Conservation (phyloP, 768 basidiomycete species). For the Auricularia heimuer region DNA sequence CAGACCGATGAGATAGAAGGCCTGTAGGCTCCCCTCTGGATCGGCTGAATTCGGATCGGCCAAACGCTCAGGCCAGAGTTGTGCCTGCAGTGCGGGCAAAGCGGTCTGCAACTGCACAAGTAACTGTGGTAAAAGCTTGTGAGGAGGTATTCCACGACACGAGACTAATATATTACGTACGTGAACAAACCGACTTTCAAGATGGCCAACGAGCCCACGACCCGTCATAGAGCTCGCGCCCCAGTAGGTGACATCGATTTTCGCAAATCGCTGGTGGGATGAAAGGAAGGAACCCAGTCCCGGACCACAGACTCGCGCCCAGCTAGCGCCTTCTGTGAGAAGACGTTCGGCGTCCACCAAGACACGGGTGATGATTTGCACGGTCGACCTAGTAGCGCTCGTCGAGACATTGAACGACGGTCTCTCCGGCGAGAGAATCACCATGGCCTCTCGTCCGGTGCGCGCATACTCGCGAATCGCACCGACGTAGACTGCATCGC, state of each 20-base stretch:
- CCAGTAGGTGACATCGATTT: slow-evolving; percentile 15
- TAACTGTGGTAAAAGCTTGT: slow-evolving; percentile 7
- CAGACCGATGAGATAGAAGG: slow-evolving; percentile 17
- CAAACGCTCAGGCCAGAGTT: slow-evolving; percentile 15
- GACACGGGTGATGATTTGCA: slow-evolving; percentile 3
- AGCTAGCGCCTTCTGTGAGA: background rate
- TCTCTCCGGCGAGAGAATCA: slow-evolving; percentile 13
- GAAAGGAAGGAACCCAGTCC: slow-evolving; percentile 8
- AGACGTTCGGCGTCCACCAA: slow-evolving; percentile 1
- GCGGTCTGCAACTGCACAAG: slow-evolving; percentile 12
- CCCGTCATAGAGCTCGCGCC: slow-evolving; percentile 12
- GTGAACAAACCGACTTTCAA: slow-evolving; percentile 15
- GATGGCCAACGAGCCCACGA: slow-evolving; percentile 13
- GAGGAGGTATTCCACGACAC: background rate
- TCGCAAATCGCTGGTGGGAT: slow-evolving; percentile 10
- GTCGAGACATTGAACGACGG: slow-evolving; percentile 12
- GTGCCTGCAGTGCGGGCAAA: slow-evolving; percentile 4
- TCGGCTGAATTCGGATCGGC: slow-evolving; percentile 6
- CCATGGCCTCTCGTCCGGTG: slow-evolving; percentile 11
- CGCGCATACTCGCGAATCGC: slow-evolving; percentile 7
- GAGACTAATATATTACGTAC: slow-evolving; percentile 8
- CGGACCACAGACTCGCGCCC: slow-evolving; percentile 10
- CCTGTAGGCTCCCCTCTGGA: slow-evolving; percentile 4
- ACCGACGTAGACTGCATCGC: slow-evolving; percentile 8
- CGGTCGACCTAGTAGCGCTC: slow-evolving; percentile 9